Base-by-base conservation (phyloP, 2,329 filamentous ascomycete genomes). In the Hortaea werneckii region DNA sequence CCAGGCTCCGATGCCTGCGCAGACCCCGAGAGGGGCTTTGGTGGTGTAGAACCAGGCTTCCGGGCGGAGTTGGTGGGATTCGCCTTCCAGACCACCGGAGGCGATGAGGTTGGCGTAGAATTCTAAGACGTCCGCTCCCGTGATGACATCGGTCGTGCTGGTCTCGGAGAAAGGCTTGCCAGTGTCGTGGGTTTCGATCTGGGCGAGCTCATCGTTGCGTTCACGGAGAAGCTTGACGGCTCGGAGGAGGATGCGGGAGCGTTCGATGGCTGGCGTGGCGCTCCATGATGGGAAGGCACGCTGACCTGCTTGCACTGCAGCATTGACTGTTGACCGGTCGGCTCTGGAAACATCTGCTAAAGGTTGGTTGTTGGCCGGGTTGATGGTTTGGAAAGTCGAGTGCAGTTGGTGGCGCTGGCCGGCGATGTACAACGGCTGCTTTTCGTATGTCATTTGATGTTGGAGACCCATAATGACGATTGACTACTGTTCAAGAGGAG, bases 141-240 rank as follows among this genome's bases (percentile, higher is more conserved):
- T 92, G 37, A 82, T 76, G 20, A 94, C 74, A 61, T 95, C 88
- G 28, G 94, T 86, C 0, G 82, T 80, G 44, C 82, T 85, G 3
- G 88, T 94, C 67, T 94, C 87, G 3, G 83, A 83, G 66, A 77
- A 90, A 5, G 87, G 79, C 65, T 94, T 94, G 61, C 88, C 87
- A 0, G 87, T 94, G 65, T 94, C 87, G 58, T 83, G 73, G 1
- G 87, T 94, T 69, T 94, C 87, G 46, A 87, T 72, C 46, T 75
- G 75, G 42, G 87, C 87, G 37, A 94, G 81, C 46, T 81, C 79
- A 59, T 94, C 84, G 65, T 94, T 94, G 52, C 81, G 79, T 52
- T 79, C 69, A 40, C 87, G 83, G 9, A 94, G 74, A 10, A 94
- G 67, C 40, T 77, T 68, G 12, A 85, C 87, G 2, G 87, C 87